phyloP scores from a whole-genome alignment of 176 grass and related monocot genomes.

The Stipa capillata region DNA sequence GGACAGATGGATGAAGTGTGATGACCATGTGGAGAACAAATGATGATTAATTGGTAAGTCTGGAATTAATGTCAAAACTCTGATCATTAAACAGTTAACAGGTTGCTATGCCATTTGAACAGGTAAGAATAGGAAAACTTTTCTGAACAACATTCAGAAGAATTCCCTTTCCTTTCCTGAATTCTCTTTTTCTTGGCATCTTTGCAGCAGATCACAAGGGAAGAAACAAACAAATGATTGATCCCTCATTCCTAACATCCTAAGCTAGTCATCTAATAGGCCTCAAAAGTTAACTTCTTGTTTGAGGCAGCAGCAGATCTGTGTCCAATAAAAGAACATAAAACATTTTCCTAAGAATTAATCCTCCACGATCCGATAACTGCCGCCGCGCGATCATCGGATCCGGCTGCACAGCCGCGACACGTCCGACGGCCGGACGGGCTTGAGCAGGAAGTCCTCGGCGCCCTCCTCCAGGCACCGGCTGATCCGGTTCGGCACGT shows the following conservation, averaged over 20 bases:
- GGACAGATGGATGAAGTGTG: background rate
- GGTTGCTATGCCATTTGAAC: background rate
- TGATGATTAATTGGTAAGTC: background rate
- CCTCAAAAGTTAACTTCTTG: conserved; percentile 13
- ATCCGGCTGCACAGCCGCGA: conserved; percentile 70
- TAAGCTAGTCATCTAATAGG: conserved; percentile 18
- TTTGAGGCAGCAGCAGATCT: conserved; percentile 24
- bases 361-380: background rate
- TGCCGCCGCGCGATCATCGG: conserved; percentile 17
- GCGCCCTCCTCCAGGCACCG: conserved; percentile 69
- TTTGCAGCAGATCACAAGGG: background rate
- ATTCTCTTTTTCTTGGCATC: background rate
- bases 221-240: too few relatives aligned
- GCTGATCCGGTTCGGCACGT: conserved; percentile 67
- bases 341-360: background rate
- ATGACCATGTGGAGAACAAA: background rate
- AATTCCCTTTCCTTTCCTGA: background rate
- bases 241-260: conserved; percentile 20
- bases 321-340: conserved; percentile 27
- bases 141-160: background rate
- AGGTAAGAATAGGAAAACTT: background rate
- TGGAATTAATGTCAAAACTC: background rate
- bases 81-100: too few relatives aligned
- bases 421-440: conserved; percentile 56
- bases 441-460: conserved; percentile 86